Evolutionary conservation across 2,329 filamentous ascomycete species (phyloP).

Genomic region (Cladosporium colombiae): DNA sequence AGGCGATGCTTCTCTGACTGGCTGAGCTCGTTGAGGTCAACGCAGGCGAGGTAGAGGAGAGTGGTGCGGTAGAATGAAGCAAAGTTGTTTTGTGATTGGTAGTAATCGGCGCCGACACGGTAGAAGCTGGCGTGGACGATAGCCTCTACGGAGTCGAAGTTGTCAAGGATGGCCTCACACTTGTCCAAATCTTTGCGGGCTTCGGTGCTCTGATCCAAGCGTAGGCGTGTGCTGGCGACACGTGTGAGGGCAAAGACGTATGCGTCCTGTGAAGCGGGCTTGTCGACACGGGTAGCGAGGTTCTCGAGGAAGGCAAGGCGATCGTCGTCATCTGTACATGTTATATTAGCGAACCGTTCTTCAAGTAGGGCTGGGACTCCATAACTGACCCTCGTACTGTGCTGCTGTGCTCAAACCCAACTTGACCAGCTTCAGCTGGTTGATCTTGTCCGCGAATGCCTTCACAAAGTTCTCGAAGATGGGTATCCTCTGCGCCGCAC

Average conservation of each 20-base stretch:
- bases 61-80: conserved; percentile 97
- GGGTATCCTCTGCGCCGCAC: conserved; percentile 78
- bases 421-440: conserved; percentile 94
- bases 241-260: conserved; percentile 92
- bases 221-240: conserved; percentile 82
- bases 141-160: conserved; percentile 92
- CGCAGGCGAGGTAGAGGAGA: conserved; percentile 94
- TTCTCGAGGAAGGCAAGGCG: conserved; percentile 81
- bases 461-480: conserved; percentile 95
- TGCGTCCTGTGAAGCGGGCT: conserved; percentile 90
- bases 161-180: conserved; percentile 84
- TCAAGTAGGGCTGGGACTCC: background rate
- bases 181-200: conserved; percentile 83
- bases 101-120: conserved; percentile 91
- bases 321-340: conserved; percentile 75
- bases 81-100: conserved; percentile 86
- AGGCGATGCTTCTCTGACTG: conserved; percentile 74
- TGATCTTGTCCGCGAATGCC: conserved; percentile 97
- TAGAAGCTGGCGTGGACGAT: conserved; percentile 97
- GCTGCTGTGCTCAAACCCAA: conserved; percentile 83
- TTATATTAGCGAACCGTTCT: background rate
- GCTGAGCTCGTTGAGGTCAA: conserved; percentile 76
- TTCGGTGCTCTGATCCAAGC: conserved; percentile 75
- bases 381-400: conserved; percentile 70
- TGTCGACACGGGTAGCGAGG: conserved; percentile 85